A percentile compares a stretch with the other conserved stretches of the same genome.
Conservation (phyloP, 2,329 filamentous ascomycete species). For the Pestalotiopsis fici region DNA sequence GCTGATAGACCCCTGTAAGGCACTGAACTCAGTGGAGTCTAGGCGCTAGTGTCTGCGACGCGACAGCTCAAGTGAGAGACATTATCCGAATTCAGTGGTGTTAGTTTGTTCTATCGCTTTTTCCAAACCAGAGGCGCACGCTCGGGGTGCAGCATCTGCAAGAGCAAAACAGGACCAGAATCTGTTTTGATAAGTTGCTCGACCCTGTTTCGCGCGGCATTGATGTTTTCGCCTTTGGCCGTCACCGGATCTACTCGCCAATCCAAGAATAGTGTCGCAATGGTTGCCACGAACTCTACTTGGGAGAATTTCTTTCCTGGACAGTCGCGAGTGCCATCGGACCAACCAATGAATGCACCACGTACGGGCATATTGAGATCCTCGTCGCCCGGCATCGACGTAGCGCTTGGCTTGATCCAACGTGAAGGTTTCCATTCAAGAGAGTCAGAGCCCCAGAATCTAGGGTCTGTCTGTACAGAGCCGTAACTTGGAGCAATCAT, state of each 20-base stretch:
- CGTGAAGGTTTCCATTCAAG: constrained; percentile 24
- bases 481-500: constrained; percentile 20
- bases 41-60: too few species aligned
- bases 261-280: constrained; percentile 15
- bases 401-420: constrained; percentile 15
- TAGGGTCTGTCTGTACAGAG: constrained; percentile 24
- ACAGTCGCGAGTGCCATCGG: constrained; percentile 19
- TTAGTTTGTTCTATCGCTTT: background rate
- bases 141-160: constrained; percentile 15
- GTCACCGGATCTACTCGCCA: constrained; percentile 22
- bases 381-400: constrained; percentile 1
- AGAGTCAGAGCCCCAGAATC: constrained; percentile 25
- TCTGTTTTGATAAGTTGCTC: constrained; percentile 5
- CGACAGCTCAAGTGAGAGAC: too few species aligned
- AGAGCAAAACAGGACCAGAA: constrained; percentile 2
- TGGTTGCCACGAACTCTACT: constrained; percentile 19
- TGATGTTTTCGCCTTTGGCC: constrained; percentile 15
- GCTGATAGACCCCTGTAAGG: too few species aligned
- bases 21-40: too few species aligned
- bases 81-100: too few species aligned
- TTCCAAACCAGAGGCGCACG: constrained; percentile 12
- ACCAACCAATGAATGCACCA: constrained; percentile 19
- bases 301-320: constrained; percentile 22
- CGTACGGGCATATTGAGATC: constrained; percentile 10
- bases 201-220: background rate